phyloP scores from a whole-genome alignment of 805 yeast genomes.

The Ogataea allantospora region DNA sequence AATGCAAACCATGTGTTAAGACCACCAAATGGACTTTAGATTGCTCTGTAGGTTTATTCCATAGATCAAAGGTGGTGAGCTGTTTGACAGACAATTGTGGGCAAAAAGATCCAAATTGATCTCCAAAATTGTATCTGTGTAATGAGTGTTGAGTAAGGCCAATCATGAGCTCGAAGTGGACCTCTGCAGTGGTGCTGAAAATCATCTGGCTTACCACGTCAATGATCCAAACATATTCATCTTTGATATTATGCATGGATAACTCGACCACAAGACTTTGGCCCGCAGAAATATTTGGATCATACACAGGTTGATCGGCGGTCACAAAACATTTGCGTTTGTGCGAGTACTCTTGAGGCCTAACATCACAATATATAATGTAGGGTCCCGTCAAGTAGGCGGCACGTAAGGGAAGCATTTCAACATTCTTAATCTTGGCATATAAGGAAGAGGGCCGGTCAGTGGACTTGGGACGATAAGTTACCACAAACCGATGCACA shows the following conservation, averaged over 20 bases:
- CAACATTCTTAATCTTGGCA: conserved; percentile 67
- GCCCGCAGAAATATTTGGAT: conserved; percentile 69
- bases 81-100: conserved; percentile 46
- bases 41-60: conserved; percentile 65
- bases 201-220: conserved; percentile 81
- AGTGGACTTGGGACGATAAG: conserved; percentile 41
- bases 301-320: conserved; percentile 75
- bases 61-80: conserved; percentile 63
- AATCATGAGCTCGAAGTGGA: conserved; percentile 62
- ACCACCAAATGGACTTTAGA: conserved; percentile 79
- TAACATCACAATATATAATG: conserved; percentile 77
- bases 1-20: conserved; percentile 88
- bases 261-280: conserved; percentile 60
- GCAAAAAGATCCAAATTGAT: conserved; percentile 28
- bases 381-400: conserved; percentile 90
- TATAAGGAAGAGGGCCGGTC: conserved; percentile 34
- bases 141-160: conserved; percentile 43
- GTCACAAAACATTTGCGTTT: conserved; percentile 55
- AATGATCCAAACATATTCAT: conserved; percentile 67
- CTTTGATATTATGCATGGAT: conserved; percentile 60
- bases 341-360: conserved; percentile 62
- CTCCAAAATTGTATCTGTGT: conserved; percentile 24
- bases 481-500: conserved; percentile 52
- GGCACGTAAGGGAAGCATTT: conserved; percentile 71
- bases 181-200: conserved; percentile 65